Percentiles rank a stretch among this genome's conserved stretches.
Conservation (phyloP, 2,329 filamentous ascomycete species). For the Cladosporium phlei region DNA sequence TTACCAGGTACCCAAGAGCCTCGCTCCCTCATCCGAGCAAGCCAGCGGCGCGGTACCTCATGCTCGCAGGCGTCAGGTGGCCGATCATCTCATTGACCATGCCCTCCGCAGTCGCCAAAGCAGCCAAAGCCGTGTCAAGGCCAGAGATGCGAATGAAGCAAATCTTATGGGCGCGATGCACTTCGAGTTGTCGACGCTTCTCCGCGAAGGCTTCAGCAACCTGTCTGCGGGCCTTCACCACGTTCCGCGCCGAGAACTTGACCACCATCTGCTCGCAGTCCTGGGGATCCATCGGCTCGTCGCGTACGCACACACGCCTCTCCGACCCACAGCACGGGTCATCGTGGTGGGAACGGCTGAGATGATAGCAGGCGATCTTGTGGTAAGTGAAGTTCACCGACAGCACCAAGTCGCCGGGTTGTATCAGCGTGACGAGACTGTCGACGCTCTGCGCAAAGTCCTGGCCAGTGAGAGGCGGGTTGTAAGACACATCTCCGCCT, state of each 20-base stretch:
- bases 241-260: neutral
- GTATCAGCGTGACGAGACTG: neutral
- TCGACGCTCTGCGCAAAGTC: neutral
- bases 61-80: neutral
- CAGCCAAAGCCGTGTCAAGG: neutral
- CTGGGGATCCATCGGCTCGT: neutral
- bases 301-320: neutral
- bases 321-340: too few species aligned
- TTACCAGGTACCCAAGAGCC: neutral
- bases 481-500: neutral
- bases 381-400: neutral
- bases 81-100: neutral
- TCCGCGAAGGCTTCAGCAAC: neutral
- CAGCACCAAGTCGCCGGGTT: neutral
- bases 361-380: neutral
- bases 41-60: too few species aligned
- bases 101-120: neutral
- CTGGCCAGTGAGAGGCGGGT: too few species aligned
- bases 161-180: neutral
- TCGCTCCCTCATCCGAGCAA: too few species aligned
- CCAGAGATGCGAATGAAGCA: neutral
- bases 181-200: neutral
- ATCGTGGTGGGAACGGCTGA: too few species aligned
- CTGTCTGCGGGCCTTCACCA: neutral
- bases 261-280: neutral